Conservation (phyloP, 176 grass and related monocot species). For the Oryza punctata region DNA sequence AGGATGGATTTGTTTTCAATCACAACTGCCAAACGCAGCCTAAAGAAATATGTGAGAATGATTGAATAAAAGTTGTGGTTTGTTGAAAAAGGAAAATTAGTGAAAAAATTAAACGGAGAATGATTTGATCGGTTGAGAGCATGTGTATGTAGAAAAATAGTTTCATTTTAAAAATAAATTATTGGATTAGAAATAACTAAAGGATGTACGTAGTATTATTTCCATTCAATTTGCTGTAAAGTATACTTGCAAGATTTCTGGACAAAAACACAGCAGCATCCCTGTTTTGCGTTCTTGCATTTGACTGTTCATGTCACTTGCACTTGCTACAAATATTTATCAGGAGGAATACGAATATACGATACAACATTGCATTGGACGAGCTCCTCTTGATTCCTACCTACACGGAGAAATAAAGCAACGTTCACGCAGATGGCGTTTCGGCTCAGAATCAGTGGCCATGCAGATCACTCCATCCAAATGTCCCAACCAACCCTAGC, state of each 20-base stretch:
- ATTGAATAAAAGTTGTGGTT: no score
- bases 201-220: no score
- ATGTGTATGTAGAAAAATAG: no score
- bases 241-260: background rate
- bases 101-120: no score
- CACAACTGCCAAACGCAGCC: no score
- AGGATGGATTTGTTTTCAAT: no score
- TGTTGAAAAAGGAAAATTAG: no score
- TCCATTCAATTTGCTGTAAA: background rate
- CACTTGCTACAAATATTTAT: background rate
- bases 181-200: no score
- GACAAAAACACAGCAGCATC: background rate
- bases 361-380: constrained; percentile 2
- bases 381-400: constrained; percentile 17
- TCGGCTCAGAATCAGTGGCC: constrained; percentile 21
- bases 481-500: constrained; percentile 39
- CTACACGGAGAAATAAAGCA: constrained; percentile 21
- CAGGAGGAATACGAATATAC: background rate
- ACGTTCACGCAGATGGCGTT: constrained; percentile 21
- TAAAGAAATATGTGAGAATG: no score
- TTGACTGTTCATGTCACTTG: background rate
- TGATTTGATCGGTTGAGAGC: no score
- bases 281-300: background rate
- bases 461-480: constrained; percentile 34
- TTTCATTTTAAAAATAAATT: no score